These are phyloP conservation scores for Stylonectria norvegica DNA, from an alignment of 2,329 filamentous ascomycete species.

Conservation along the genomic window DNA sequence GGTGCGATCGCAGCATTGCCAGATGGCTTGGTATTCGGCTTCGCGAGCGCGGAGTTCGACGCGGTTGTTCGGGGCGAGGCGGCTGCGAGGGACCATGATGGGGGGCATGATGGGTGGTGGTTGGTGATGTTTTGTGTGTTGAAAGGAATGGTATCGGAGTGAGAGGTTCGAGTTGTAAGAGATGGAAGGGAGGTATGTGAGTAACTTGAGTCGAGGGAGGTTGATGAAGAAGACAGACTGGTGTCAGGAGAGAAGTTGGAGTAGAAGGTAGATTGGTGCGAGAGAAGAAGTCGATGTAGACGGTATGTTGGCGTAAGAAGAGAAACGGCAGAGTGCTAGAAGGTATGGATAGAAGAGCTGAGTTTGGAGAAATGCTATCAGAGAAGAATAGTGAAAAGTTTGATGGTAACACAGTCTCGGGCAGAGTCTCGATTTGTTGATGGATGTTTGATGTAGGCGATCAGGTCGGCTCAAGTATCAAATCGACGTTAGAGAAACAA, in stretches of 20 bases:
- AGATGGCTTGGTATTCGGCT: conserved; percentile 25
- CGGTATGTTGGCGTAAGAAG: too few species aligned
- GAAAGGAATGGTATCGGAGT: not conserved
- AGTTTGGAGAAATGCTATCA: not conserved
- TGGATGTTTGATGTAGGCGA: too few species aligned
- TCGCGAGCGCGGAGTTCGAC: conserved; percentile 8
- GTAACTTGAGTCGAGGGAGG: not conserved
- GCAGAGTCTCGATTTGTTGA: too few species aligned
- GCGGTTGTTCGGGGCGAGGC: conserved; percentile 1
- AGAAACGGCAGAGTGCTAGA: too few species aligned
- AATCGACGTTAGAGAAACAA: too few species aligned
- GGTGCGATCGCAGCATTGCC: conserved; percentile 22
- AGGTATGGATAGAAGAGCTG: not conserved
- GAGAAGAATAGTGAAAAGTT: too few species aligned
- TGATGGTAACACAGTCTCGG: too few species aligned
- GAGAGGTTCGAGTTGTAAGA: not conserved
- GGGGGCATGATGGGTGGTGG: not conserved
- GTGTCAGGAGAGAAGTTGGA: not conserved
- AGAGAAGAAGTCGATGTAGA: too few species aligned
- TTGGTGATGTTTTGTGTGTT: not conserved
- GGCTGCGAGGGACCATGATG: conserved; percentile 10
- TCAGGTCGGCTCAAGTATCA: too few species aligned
- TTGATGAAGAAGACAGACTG: not conserved
- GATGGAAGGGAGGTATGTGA: not conserved
- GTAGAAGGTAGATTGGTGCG: too few species aligned